Base-by-base conservation (phyloP, 2,329 filamentous ascomycete species). In the Saccharata proteae region DNA sequence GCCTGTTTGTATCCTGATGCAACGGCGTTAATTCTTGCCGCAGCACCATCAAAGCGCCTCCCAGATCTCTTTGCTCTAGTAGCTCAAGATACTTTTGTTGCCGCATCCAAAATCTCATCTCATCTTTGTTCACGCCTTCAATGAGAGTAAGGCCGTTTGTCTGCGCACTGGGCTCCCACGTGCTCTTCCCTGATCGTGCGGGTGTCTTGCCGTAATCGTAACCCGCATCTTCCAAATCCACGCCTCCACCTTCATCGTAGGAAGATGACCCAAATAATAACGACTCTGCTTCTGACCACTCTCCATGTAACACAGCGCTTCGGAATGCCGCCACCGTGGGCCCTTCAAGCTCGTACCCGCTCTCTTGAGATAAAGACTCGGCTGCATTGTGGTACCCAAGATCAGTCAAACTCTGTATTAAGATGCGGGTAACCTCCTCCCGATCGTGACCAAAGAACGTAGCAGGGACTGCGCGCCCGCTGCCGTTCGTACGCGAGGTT, bases 31-130 rank as follows among this genome's bases (percentile, higher is more conserved):
- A 61, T 60, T 98, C 88, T 40, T 74, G 76, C 13, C 90, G 75
- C 26, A 98, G 67, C n/a, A 94, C 84, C 47, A 69, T 67, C 35
- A 98, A 64, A 6, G 88, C 90, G 30, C 69, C 67, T 10, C 68
- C 68, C 6, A 82, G 71, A 44, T 94, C 77, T 42, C 75, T 67
- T 45, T 67, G 64, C 53, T 96, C 86, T 25, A 98, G 61, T 6
- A 93, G 62, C 59, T 98, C 90, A 17, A 98, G 64, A 46, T 88
- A 98, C 54, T 96, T 96, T 52, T 98, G 90, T 51, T 93, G 81
- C 40, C 88, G 72, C 46, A 98, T 65, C 64, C 77, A 77, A 54
- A 96, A 94, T 27, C 78, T 70, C 80, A 98, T 88, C 31, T 79
- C 67, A 42, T 78, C 74, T 35, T 70, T 69, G 45, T 93, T 79